Conservation (phyloP, 495 filamentous ascomycete species). For the Penicillium longicatenatum region DNA sequence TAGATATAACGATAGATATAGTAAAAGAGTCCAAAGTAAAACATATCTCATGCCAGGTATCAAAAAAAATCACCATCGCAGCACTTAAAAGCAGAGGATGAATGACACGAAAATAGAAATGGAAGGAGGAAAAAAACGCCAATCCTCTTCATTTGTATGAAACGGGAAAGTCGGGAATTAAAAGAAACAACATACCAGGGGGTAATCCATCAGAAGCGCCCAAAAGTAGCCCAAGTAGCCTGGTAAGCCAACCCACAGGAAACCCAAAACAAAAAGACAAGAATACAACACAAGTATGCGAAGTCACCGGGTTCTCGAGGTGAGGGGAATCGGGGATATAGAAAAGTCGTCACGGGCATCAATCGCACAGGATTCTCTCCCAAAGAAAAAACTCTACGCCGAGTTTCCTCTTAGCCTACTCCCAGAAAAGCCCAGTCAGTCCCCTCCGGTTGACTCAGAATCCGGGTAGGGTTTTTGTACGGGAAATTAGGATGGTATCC, state of each 20-base stretch:
- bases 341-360: constrained; percentile 34
- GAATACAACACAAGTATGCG: constrained; percentile 9
- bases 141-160: constrained; percentile 32
- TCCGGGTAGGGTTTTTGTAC: constrained; percentile 41
- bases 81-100: constrained; percentile 16
- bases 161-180: constrained; percentile 4
- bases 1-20: constrained; percentile 5
- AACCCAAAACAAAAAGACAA: constrained; percentile 8
- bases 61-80: constrained; percentile 10
- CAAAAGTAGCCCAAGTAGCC: constrained; percentile 10
- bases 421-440: constrained; percentile 52
- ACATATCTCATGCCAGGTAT: constrained; percentile 24
- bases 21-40: constrained; percentile 10
- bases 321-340: constrained; percentile 19
- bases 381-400: constrained; percentile 16
- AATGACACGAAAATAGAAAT: constrained; percentile 6
- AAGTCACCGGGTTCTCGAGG: constrained; percentile 12
- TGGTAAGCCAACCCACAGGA: constrained; percentile 3
- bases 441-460: constrained; percentile 47
- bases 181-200: constrained; percentile 8
- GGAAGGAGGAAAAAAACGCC: constrained; percentile 39
- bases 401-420: constrained; percentile 38
- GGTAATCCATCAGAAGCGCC: constrained; percentile 15
- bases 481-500: constrained; percentile 41
- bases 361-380: constrained; percentile 21